Percentiles rank a stretch among this genome's conserved stretches.
phyloP scores from a whole-genome alignment of 2,329 filamentous ascomycete genomes.

The Malbranchea cinnamomea region DNA sequence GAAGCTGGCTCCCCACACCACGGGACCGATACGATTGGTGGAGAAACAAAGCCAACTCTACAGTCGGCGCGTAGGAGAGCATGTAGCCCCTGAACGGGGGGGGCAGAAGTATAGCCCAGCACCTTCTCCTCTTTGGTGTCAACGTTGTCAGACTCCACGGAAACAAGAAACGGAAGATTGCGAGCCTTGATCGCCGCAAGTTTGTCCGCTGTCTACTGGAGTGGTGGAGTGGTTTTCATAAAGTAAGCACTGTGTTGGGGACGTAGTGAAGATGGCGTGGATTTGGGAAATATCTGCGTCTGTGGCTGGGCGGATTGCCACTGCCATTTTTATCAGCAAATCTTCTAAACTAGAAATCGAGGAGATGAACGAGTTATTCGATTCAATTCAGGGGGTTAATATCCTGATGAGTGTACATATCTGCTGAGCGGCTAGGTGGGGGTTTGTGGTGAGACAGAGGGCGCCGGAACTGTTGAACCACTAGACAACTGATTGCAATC shows the following conservation, averaged over 20 bases:
- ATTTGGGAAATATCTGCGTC: conserved; percentile 21
- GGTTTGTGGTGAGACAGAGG: no score
- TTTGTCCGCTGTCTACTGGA: conserved; percentile 16
- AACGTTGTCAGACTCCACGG: conserved; percentile 15
- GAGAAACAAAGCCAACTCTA: conserved; percentile 27
- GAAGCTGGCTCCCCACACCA: conserved; percentile 20
- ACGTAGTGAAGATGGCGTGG: conserved; percentile 24
- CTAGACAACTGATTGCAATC: no score
- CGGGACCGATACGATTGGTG: conserved; percentile 19
- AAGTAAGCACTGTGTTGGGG: conserved; percentile 22
- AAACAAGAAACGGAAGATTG: conserved; percentile 24
- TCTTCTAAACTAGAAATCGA: no score
- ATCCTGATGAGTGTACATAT: no score
- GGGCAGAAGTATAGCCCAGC: conserved; percentile 22
- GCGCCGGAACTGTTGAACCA: no score
- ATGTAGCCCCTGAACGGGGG: conserved; percentile 21
- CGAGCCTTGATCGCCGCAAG: conserved; percentile 11
- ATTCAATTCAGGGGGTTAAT: no score
- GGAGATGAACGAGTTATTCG: no score
- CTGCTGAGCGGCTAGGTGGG: no score
- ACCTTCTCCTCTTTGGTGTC: conserved; percentile 11
- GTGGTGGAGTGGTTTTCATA: conserved; percentile 15
- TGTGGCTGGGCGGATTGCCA: conserved; percentile 22
- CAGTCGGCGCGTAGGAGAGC: conserved; percentile 25
- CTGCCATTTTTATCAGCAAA: conserved; percentile 10